Evolutionary conservation across 352 stramenopile species (phyloP), one percentile per base, ranked within the genome.

Genomic region (Globisporangium cylindrosporum): DNA sequence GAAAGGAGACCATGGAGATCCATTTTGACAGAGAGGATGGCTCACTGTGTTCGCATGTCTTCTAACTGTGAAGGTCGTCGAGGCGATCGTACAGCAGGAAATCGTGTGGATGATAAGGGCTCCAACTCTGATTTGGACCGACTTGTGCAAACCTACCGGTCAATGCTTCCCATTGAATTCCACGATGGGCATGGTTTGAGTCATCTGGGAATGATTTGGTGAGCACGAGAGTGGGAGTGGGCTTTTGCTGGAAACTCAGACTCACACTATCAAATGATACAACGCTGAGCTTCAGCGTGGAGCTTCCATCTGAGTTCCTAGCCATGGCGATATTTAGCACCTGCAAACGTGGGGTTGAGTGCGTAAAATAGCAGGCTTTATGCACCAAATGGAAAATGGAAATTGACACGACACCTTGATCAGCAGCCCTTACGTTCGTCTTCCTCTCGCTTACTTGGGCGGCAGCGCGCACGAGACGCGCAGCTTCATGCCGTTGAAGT

Each of bases 401-500:
- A 20, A 46, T 18, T 46, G 38, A 46, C 38, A 46, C 38, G 38
- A 46, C 38, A 46, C 38, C 38, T 46, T 46, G 3, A 46, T 46
- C 38, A 46, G 12, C 38, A 20, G 4, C 38, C 38, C 38, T 46
- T 46, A 15, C 14, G 12, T 46, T 20, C 38, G 12, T 20, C 38
- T 20, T 46, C 38, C 4, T 57, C 20, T 22, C 25, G 18, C 20
- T 66, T 55, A 86, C 59, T 86, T 88, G 25, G 80, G 80, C 63
- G 80, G 80, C 14, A 84, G 71, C 29, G 82, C 82, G 54, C 82
- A 87, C 1, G 82, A 90, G 20, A 90, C 82, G 43, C 79, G 82
- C 24, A 93, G 66, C 68, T 90, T 91, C 81, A 89, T 89, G 22
- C 82, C 85, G 58, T 91, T 90, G 57, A 93, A 93, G 41, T 90